Percentiles rank a stretch among this genome's conserved stretches.
phyloP scores from a whole-genome alignment of 2,329 filamentous ascomycete species.

The Aspergillus versicolor region DNA sequence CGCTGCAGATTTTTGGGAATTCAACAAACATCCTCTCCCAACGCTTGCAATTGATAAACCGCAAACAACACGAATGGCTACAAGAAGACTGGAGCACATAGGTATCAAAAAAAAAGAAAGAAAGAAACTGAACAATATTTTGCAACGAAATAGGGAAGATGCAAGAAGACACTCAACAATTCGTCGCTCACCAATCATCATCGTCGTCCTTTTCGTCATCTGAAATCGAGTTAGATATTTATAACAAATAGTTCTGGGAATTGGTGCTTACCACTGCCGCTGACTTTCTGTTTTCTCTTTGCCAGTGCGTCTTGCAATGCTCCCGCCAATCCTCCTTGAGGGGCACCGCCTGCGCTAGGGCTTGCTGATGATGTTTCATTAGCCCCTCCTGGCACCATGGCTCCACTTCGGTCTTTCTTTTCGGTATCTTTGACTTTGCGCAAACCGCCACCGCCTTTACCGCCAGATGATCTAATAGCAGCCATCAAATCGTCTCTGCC shows the following conservation, averaged over 20 bases:
- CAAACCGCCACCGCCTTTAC: conserved; percentile 42
- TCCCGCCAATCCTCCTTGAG: conserved; percentile 69
- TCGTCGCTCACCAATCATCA: conserved; percentile 43
- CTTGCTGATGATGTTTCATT: conserved; percentile 60
- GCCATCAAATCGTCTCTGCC: conserved; percentile 47
- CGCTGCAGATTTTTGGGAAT: neutral
- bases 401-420: conserved; percentile 48
- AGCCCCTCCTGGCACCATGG: conserved; percentile 49
- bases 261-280: conserved; percentile 78
- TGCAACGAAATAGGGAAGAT: neutral
- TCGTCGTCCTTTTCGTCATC: conserved; percentile 49
- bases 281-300: conserved; percentile 90
- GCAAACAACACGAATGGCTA: conserved; percentile 3
- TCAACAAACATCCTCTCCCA: conserved; percentile 7
- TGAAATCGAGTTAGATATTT: conserved; percentile 28
- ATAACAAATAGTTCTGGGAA: neutral
- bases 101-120: conserved; percentile 20
- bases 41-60: neutral
- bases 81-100: conserved; percentile 6
- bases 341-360: conserved; percentile 52
- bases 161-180: neutral
- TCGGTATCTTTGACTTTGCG: conserved; percentile 48
- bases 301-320: conserved; percentile 75
- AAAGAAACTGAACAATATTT: conserved; percentile 1
- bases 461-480: conserved; percentile 53